Conservation (phyloP, 2,329 filamentous ascomycete genomes). For the Bertia moriformis region DNA sequence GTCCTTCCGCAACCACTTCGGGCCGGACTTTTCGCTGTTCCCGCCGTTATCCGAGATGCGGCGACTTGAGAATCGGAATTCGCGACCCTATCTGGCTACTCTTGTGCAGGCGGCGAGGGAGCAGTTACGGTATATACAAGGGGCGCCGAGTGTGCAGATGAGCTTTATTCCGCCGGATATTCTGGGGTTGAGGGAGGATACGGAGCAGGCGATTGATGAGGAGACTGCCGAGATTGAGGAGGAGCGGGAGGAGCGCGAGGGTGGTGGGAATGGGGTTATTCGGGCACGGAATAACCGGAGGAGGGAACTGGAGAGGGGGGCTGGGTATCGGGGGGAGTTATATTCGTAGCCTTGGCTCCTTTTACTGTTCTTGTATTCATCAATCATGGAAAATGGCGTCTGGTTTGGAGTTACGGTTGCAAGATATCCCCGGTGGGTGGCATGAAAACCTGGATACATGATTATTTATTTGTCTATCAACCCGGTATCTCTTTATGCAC, state of each 20-base stretch:
- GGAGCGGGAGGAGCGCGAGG: background rate
- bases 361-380: too few species aligned
- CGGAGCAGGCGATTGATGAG: background rate
- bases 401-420: too few species aligned
- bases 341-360: background rate
- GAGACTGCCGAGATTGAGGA: background rate
- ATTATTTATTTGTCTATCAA: too few species aligned
- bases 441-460: too few species aligned
- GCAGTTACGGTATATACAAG: background rate
- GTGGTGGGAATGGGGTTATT: background rate
- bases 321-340: background rate
- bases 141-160: background rate
- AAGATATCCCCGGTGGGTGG: too few species aligned
- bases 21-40: conserved; percentile 65
- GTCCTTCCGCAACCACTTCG: conserved; percentile 78
- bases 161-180: conserved; percentile 1
- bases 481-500: too few species aligned
- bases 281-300: background rate
- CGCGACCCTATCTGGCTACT: background rate
- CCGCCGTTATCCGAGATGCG: conserved; percentile 24
- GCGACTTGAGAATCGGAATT: background rate
- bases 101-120: background rate
- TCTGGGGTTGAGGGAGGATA: background rate
- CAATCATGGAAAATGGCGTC: too few species aligned
- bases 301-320: background rate